Conservation (phyloP, 1,284 basidiomycete genomes). For the Rhodotorula sp. region DNA sequence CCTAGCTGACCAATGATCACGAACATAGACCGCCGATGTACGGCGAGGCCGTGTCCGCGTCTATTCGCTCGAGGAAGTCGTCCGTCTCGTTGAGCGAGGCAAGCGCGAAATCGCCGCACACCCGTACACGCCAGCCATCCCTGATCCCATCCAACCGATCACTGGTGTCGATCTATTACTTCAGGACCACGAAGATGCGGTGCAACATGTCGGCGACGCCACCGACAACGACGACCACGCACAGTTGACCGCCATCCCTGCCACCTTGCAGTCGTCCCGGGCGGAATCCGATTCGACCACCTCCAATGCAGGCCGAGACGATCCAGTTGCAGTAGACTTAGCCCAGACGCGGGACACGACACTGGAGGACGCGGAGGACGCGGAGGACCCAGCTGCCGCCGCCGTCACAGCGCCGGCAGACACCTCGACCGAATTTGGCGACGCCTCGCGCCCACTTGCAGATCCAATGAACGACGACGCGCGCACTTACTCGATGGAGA, state of each 20-base stretch:
- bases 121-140: slow-evolving; percentile 11
- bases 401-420: no score
- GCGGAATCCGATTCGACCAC: no score
- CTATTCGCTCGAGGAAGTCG: slow-evolving; percentile 13
- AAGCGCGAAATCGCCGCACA: slow-evolving; percentile 16
- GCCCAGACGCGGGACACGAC: no score
- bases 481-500: no score
- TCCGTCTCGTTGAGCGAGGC: slow-evolving; percentile 32
- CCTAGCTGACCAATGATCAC: no score
- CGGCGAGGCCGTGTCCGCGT: slow-evolving; percentile 12
- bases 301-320: no score
- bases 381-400: no score
- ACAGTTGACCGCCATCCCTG: background rate
- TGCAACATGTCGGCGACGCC: background rate
- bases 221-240: background rate
- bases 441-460: background rate
- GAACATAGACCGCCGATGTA: background rate
- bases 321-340: no score
- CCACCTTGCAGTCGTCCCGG: no score
- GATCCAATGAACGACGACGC: no score
- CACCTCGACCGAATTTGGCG: no score
- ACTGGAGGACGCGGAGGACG: no score
- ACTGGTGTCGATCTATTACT: background rate
- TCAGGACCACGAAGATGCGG: background rate
- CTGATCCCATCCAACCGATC: background rate